Evolutionary conservation across 2,329 filamentous ascomycete species (phyloP).

Genomic region (Magnaporthiopsis incrustans): DNA sequence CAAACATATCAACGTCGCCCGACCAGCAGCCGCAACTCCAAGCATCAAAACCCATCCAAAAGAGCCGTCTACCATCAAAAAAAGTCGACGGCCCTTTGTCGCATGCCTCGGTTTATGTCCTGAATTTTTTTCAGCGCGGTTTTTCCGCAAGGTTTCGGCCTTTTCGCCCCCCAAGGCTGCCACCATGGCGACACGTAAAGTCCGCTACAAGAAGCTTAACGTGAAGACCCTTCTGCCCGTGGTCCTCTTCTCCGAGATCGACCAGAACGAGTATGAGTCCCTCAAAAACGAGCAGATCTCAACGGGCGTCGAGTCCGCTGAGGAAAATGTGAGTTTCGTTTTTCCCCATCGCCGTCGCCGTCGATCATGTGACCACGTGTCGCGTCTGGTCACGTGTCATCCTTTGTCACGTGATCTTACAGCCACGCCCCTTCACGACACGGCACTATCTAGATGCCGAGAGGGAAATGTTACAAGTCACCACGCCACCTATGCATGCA

Average conservation of each 20-base stretch:
- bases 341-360: slow-evolving; percentile 10
- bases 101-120: slow-evolving; percentile 51
- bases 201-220: slow-evolving; percentile 85
- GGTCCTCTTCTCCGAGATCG: slow-evolving; percentile 84
- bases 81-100: slow-evolving; percentile 42
- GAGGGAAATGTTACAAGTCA: too few relatives aligned
- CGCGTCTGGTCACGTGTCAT: slow-evolving; percentile 36
- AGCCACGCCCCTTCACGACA: slow-evolving; percentile 13
- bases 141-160: slow-evolving; percentile 43
- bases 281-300: slow-evolving; percentile 82
- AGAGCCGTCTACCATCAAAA: slow-evolving; percentile 44
- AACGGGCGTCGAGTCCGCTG: slow-evolving; percentile 92
- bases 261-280: slow-evolving; percentile 76
- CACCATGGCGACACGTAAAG: slow-evolving; percentile 58
- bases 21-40: slow-evolving; percentile 36
- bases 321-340: slow-evolving; percentile 79
- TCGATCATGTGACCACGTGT: slow-evolving; percentile 18
- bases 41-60: slow-evolving; percentile 48
- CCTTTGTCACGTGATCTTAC: slow-evolving; percentile 37
- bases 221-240: slow-evolving; percentile 82
- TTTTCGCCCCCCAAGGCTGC: slow-evolving; percentile 27
- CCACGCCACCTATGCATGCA: neutral
- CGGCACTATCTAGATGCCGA: neutral
- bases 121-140: slow-evolving; percentile 56
- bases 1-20: slow-evolving; percentile 50